Evolutionary conservation across 768 basidiomycete species (phyloP), one percentile per base, ranked within the genome.

Genomic region (Auricularia sp.): DNA sequence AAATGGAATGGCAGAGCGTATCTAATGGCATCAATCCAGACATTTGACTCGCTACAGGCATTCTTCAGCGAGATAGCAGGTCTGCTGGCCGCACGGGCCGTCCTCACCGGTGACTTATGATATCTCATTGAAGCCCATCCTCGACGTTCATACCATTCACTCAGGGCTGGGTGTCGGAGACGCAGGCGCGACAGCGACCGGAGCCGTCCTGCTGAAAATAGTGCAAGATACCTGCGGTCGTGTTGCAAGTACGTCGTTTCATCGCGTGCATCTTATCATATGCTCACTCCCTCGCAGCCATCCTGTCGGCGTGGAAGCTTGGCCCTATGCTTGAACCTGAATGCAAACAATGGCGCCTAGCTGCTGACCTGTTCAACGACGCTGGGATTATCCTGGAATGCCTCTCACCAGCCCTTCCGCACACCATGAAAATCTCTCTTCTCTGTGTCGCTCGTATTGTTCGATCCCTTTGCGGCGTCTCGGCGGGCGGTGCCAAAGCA

Each of bases 161-260:
- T 18, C 66, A 85, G 87, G 86, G 39, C 82, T 86, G 66, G 88
- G 88, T 3, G 87, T 89, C n/a, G 88, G 88, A 0, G 79, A 87
- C 64, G 80, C 86, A 4, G 81, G 82, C 11, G 85, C 84, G 3
- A 85, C 85, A 1, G 83, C 87, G 3, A 89, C 87, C 0, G 71
- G 87, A 62, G 88, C 88, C 0, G 74, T 89, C 10, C 75, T 89
- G 10, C 72, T 89, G 36, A 85, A 83, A 0, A 80, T 88, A n/a
- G 67, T 87, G 4, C 87, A 87, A 74, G 87, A 89, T 64, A 78
- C 80, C 0, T 85, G 82, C 69, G 82, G 84, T 64, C 81, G 88
- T 16, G 69, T 88, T 4, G 84, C 85, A 2, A 88, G 88, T 86
- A 66, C 63, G 84, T 75, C 24, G 18, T 29, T 39, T 36, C 37